These are phyloP conservation scores for Rhizopogon sp. DNA, from an alignment of 768 basidiomycete genomes.

Conservation along the genomic window DNA sequence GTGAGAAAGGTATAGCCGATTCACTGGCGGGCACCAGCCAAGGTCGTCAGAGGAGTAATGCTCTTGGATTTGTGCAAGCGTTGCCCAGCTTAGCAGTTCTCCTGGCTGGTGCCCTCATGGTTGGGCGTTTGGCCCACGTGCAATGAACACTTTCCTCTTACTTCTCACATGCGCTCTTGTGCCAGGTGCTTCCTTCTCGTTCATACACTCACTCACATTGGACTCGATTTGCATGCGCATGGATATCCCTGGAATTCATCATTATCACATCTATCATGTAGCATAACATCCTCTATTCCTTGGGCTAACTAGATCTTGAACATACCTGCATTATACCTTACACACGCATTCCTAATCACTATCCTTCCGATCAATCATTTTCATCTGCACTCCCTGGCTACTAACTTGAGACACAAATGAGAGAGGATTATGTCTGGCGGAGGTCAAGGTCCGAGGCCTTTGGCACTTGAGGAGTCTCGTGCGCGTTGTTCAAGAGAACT, in stretches of 20 bases:
- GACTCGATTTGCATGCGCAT: neutral
- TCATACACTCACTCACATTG: constrained; percentile 7
- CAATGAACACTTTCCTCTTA: neutral
- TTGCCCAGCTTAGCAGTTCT: constrained; percentile 9
- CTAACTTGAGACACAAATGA: neutral
- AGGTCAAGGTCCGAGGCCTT: too few species aligned
- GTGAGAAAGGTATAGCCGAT: constrained; percentile 31
- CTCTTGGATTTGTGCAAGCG: constrained; percentile 6
- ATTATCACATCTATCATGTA: neutral
- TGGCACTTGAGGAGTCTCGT: too few species aligned
- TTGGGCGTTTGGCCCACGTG: constrained; percentile 4
- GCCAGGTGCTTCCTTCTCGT: neutral
- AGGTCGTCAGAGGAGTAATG: neutral
- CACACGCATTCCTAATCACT: neutral
- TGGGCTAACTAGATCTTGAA: neutral
- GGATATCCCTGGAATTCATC: neutral
- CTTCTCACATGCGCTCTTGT: constrained; percentile 6
- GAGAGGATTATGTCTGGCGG: too few species aligned
- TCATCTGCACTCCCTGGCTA: neutral
- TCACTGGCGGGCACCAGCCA: constrained; percentile 7
- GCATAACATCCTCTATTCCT: neutral
- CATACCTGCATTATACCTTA: neutral
- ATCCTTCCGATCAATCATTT: neutral
- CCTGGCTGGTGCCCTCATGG: constrained; percentile 11
- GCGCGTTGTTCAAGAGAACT: too few species aligned